Percentiles rank a stretch among this genome's conserved stretches.
Conservation (phyloP, 495 filamentous ascomycete genomes). For the Penicillium egyptiacum region DNA sequence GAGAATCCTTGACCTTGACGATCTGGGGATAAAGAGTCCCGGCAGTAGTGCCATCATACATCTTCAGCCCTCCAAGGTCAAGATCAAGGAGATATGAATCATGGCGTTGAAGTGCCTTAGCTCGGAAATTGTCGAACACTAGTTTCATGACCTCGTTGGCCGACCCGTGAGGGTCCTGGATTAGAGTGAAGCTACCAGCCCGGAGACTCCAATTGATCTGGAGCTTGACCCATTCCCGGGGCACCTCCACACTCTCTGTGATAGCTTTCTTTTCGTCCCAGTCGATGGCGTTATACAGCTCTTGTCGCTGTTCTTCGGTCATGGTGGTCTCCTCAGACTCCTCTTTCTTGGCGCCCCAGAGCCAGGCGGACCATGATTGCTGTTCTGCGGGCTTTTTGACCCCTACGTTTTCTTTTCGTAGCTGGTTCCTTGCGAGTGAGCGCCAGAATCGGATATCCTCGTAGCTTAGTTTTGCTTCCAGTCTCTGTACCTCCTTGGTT, state of each 20-base stretch:
- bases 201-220: constrained; percentile 86
- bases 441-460: constrained; percentile 98
- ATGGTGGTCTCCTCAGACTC: constrained; percentile 73
- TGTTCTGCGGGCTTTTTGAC: constrained; percentile 62
- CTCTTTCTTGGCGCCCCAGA: constrained; percentile 77
- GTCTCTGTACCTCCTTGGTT: constrained; percentile 63
- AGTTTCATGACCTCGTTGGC: constrained; percentile 79
- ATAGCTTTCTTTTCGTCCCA: constrained; percentile 96
- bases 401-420: constrained; percentile 90
- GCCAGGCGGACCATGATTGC: constrained; percentile 85
- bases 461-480: constrained; percentile 88
- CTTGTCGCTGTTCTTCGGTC: constrained; percentile 92
- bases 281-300: constrained; percentile 95
- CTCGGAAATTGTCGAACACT: constrained; percentile 90
- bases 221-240: constrained; percentile 86
- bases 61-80: constrained; percentile 85
- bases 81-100: constrained; percentile 87
- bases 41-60: constrained; percentile 93
- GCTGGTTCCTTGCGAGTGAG: constrained; percentile 87
- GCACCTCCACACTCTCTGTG: constrained; percentile 81
- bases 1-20: constrained; percentile 87
- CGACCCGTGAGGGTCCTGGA: constrained; percentile 78
- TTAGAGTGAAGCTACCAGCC: constrained; percentile 91
- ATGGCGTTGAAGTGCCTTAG: constrained; percentile 80
- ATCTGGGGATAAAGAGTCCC: constrained; percentile 90